Evolutionary conservation across 2,329 filamentous ascomycete genomes (phyloP), one percentile per base, ranked within the genome.

Genomic region (Fusarium guadeloupense): DNA sequence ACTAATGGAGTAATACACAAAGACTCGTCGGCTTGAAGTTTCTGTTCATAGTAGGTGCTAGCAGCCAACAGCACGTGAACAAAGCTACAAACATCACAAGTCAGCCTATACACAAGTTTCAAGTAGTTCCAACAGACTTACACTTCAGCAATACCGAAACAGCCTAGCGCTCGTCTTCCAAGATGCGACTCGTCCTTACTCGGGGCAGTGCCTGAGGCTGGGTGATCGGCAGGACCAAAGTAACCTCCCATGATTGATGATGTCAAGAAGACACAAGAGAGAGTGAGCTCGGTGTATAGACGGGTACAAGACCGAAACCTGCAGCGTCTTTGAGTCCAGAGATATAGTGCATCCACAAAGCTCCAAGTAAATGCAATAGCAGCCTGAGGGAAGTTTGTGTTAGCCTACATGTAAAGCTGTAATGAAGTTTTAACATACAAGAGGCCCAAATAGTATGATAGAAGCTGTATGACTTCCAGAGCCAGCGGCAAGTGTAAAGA

Each of bases 71-170:
- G 7, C 8, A 43, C 10, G n/a, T 57, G 52, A 13, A 62, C 25
- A 6, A 62, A 19, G 3, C 59, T 62, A n/a, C 4, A 34, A 16
- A 3, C 6, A 16, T 2, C 8, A 1, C 3, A 8, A 26, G n/a
- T 61, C 6, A 61, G 40, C n/a, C n/a, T 19, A 30, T n/a, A 14
- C 19, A 6, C 12, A 7, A 13, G 6, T 28, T 3, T 2, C 9
- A 5, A 5, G 16, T 9, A n/a, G 7, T 12, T 30, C 5, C n/a
- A n/a, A n/a, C 12, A 33, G 12, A 45, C 42, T 48, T 47, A 62
- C 59, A 52, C 59, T 44, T 62, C 35, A 9, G 59, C 40, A 19
- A 58, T 23, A 5, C 59, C 57, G 21, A 62, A 62, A 26, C 59
- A 62, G 17, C 54, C 54, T 10, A 62, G 39, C 3, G 51, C 52